Conservation (phyloP, 495 filamentous ascomycete genomes). For the Annulohypoxylon moriforme region DNA sequence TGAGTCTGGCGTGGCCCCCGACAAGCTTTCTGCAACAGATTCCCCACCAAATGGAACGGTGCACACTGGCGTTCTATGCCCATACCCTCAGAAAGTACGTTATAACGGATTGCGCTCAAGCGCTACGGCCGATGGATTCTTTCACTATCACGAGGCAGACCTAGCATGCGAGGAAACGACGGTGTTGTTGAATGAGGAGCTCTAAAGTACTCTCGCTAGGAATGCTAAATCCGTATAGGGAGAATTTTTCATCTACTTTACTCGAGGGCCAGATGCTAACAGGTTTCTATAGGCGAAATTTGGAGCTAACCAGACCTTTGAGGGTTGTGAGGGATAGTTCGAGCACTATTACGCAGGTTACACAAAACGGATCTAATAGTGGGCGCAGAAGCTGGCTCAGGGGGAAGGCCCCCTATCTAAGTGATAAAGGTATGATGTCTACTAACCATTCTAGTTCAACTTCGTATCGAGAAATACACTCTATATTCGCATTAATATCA, state of each 20-base stretch:
- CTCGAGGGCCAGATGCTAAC: neutral
- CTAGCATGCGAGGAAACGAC: neutral
- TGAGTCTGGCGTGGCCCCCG: slow-evolving; percentile 52
- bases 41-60: slow-evolving; percentile 24
- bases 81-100: slow-evolving; percentile 36
- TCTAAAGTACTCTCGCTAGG: neutral
- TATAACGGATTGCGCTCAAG: slow-evolving; percentile 15
- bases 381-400: neutral
- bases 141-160: neutral
- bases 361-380: neutral
- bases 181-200: neutral
- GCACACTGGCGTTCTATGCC: slow-evolving; percentile 31
- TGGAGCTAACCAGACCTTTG: neutral
- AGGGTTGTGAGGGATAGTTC: neutral
- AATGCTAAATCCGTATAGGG: too few species aligned
- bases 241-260: neutral
- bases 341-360: neutral
- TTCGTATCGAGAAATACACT: too few species aligned
- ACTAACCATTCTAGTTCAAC: neutral
- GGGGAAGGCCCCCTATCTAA: too few species aligned
- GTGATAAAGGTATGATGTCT: neutral
- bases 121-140: neutral
- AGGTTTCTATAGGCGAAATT: neutral
- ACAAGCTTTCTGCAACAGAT: slow-evolving; percentile 30
- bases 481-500: too few species aligned